A percentile compares a stretch with the other conserved stretches of the same genome.
Conservation (phyloP, 495 filamentous ascomycete genomes). For the Penicillium tannophilum region DNA sequence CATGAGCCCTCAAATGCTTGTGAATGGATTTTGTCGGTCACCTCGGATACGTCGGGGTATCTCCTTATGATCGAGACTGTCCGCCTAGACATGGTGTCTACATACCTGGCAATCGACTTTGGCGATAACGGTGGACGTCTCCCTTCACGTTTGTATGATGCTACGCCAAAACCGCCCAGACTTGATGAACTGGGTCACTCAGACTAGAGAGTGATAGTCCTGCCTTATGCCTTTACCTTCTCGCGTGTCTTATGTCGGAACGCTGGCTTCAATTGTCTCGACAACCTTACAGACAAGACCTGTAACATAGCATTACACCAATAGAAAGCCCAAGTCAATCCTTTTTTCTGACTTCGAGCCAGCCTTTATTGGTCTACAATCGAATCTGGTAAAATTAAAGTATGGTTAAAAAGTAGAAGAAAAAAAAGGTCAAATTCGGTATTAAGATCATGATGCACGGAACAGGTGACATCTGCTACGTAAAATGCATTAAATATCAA, state of each 20-base stretch:
- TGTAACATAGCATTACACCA: slow-evolving; percentile 5
- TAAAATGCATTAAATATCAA: not conserved
- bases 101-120: not conserved
- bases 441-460: not conserved
- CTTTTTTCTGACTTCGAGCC: not conserved
- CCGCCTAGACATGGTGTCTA: not conserved
- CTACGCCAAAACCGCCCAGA: slow-evolving; percentile 19
- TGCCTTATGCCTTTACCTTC: not conserved
- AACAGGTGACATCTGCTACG: not conserved
- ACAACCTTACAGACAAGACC: not conserved
- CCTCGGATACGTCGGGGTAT: not conserved
- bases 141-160: slow-evolving; percentile 33
- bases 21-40: slow-evolving; percentile 2
- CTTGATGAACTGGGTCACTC: slow-evolving; percentile 10
- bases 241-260: not conserved
- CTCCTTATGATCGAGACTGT: slow-evolving; percentile 7
- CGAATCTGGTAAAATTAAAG: not conserved
- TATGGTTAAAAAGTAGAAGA: not conserved
- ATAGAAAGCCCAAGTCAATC: not conserved
- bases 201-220: slow-evolving; percentile 11
- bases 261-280: not conserved
- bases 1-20: slow-evolving; percentile 6
- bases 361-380: not conserved
- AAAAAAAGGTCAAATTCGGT: not conserved
- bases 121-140: slow-evolving; percentile 8